A percentile compares a stretch with the other conserved stretches of the same genome.
phyloP scores from a whole-genome alignment of 805 yeast species.

The Hanseniaspora lindneri region DNA sequence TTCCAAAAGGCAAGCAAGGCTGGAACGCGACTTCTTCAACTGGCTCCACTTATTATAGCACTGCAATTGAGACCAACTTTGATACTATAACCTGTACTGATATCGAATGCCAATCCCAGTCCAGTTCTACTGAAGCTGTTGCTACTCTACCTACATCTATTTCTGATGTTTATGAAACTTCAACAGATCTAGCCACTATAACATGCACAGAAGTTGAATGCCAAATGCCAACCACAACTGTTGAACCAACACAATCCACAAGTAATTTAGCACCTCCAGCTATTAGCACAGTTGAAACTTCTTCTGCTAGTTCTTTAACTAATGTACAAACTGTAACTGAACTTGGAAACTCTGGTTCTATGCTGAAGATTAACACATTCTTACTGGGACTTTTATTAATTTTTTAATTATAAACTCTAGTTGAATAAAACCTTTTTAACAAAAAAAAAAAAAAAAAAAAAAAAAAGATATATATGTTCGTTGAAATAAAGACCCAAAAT shows the following conservation, averaged over 20 bases:
- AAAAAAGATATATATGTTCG: too few species aligned
- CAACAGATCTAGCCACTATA: too few species aligned
- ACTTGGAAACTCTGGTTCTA: background rate
- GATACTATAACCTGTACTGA: background rate
- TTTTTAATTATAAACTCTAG: too few species aligned
- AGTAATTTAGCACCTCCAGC: background rate
- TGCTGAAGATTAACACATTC: background rate
- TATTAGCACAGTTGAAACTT: background rate
- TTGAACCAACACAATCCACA: background rate
- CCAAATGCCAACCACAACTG: background rate
- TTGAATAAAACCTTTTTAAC: too few species aligned
- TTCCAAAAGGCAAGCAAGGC: slow-evolving; percentile 9
- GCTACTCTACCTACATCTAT: too few species aligned
- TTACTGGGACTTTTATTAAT: background rate
- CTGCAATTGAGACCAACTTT: background rate
- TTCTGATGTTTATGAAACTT: too few species aligned
- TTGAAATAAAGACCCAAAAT: too few species aligned
- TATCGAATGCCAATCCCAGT: too few species aligned
- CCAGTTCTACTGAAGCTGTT: too few species aligned
- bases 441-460: too few species aligned
- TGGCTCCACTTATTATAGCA: background rate
- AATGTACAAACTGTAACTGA: background rate
- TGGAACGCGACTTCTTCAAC: background rate
- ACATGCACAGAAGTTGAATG: too few species aligned
- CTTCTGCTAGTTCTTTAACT: background rate